Base-by-base conservation (phyloP, 2,329 filamentous ascomycete species). In the Lecanicillium sp. region DNA sequence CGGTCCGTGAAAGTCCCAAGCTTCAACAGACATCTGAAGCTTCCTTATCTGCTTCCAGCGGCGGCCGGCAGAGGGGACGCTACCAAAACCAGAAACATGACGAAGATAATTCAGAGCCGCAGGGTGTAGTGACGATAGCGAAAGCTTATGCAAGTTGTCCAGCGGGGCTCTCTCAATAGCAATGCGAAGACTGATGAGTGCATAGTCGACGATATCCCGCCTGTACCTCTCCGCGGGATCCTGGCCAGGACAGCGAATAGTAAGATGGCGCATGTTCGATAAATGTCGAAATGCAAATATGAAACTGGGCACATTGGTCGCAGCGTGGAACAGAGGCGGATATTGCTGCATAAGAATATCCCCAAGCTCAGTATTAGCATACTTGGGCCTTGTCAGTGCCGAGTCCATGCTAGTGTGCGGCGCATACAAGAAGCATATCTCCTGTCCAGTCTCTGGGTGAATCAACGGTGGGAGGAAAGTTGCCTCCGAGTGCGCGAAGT, bases 381-480 rank as follows among this genome's bases (percentile, higher is more conserved):
- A 94, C 62, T 86, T 90, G 37, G 83, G 83, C 38, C 79, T 68
- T 46, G 74, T 70, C 48, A 79, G 63, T 33, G 70, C 75, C 39
- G 70, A 76, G 20, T 72, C 72, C 55, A 76, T 74, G 29, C 78
- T 78, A 3, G 75, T 77, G 52, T 87, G 82, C 13, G 88, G 87
- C 41, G 78, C 83, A 64, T 94, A 94, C 35, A 88, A 66, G 59
- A 94, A 94, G 50, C 69, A 76, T 53, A 86, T 77, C 65, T 94
- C 85, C 45, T 78, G 76, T 31, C 87, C 86, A 9, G 80, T 87
- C 45, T 71, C 58, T 4, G 85, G 83, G 55, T 94, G 82, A 29
- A 94, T 71, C 33, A 95, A 72, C n/a, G 87, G 87, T 13, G 87
- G 84, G 8, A 94, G 70, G 55, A 89, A 89, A 30, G 85, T 92